A percentile compares a stretch with the other conserved stretches of the same genome.
Evolutionary conservation across 2,329 filamentous ascomycete genomes (phyloP).

Genomic region (Penicillium olsonii): DNA sequence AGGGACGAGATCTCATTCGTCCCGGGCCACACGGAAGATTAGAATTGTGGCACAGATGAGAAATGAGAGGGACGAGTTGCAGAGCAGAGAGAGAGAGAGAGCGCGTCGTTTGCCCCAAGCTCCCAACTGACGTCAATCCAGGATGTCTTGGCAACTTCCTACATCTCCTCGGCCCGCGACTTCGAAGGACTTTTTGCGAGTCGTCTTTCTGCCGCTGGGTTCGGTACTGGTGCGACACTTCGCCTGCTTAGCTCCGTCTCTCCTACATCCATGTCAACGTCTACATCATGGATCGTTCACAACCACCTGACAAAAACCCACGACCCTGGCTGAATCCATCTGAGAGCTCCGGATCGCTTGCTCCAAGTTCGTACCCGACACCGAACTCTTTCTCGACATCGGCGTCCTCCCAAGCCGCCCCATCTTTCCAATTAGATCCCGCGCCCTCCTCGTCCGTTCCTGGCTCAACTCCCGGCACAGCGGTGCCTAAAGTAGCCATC

Average conservation of each 20-base stretch:
- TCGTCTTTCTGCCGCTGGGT: neutral
- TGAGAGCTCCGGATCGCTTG: neutral
- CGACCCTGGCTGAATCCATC: neutral
- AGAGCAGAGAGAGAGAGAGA: no score
- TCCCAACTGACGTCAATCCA: constrained; percentile 6
- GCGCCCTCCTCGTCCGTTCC: neutral
- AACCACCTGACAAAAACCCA: neutral
- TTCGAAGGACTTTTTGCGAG: no score
- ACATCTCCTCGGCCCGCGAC: no score
- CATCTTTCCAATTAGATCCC: neutral
- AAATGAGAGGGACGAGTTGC: neutral
- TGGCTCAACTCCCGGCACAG: neutral
- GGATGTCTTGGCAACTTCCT: neutral
- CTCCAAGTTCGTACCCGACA: neutral
- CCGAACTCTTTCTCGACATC: neutral
- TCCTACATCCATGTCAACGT: neutral
- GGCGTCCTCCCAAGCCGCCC: neutral
- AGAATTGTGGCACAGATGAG: neutral
- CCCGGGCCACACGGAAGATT: neutral
- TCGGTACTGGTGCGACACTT: neutral
- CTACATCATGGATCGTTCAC: neutral
- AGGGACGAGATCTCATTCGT: neutral
- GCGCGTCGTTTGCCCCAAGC: neutral
- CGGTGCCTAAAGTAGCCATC: constrained; percentile 30
- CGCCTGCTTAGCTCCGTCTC: neutral